phyloP scores from a whole-genome alignment of 768 basidiomycete species.

The Xerocomellus intermedius region DNA sequence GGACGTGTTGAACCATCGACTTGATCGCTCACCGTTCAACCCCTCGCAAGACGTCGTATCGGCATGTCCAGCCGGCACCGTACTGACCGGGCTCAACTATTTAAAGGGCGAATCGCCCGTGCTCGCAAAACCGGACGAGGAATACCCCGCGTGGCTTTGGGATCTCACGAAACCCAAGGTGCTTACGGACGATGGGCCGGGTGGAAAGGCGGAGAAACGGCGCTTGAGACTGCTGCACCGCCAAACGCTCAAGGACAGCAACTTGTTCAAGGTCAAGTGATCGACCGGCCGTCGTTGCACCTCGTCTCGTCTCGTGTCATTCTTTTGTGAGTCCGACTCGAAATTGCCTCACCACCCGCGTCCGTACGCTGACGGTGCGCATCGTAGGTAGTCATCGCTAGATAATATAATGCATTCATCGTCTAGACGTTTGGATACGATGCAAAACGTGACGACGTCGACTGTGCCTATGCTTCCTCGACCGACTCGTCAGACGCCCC shows the following conservation, averaged over 20 bases:
- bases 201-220: slow-evolving; percentile 60
- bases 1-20: neutral
- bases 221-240: slow-evolving; percentile 60
- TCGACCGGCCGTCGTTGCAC: neutral
- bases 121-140: slow-evolving; percentile 72
- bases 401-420: neutral
- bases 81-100: slow-evolving; percentile 78
- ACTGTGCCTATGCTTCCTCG: slow-evolving; percentile 20
- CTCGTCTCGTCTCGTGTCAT: too few relatives aligned
- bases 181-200: slow-evolving; percentile 69
- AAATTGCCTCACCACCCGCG: neutral
- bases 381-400: neutral
- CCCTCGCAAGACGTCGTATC: slow-evolving; percentile 37
- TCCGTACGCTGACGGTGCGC: neutral
- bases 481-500: slow-evolving; percentile 37
- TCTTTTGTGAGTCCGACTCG: neutral
- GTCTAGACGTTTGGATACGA: neutral
- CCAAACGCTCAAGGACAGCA: slow-evolving; percentile 73
- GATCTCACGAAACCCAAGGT: slow-evolving; percentile 60
- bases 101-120: slow-evolving; percentile 80
- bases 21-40: neutral
- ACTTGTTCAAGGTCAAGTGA: slow-evolving; percentile 84
- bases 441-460: too few relatives aligned
- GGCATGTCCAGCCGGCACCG: slow-evolving; percentile 69
- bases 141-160: slow-evolving; percentile 92